Evolutionary conservation across 1,139 yeast genomes (phyloP).

Genomic region (Pneumocystis canis): DNA sequence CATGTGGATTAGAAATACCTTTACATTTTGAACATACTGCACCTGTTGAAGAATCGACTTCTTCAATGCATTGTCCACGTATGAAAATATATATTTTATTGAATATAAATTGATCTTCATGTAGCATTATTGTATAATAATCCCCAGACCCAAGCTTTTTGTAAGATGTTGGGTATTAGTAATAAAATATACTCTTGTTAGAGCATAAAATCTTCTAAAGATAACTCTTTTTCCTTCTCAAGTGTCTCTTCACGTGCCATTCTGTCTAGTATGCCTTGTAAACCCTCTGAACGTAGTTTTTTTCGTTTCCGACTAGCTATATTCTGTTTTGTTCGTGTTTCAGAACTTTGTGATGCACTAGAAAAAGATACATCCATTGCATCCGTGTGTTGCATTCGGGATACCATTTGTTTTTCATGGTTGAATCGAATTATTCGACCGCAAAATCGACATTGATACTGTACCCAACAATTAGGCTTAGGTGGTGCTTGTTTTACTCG

Average conservation of each 20-base stretch:
- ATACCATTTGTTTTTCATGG: neutral
- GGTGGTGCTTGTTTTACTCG: neutral
- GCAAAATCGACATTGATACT: neutral
- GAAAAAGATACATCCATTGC: neutral
- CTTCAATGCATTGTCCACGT: neutral
- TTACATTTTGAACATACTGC: constrained; percentile 17
- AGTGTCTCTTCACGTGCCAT: neutral
- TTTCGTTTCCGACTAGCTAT: neutral
- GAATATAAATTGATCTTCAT: neutral
- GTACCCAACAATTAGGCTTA: neutral
- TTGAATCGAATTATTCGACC: neutral
- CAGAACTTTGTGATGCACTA: neutral
- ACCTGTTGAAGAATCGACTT: neutral
- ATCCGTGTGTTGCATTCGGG: neutral
- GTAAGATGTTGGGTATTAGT: constrained; percentile 10
- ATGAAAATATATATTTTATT: neutral
- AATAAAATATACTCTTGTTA: neutral
- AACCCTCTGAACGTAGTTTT: neutral
- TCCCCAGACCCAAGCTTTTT: constrained; percentile 15
- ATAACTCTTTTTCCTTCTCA: neutral
- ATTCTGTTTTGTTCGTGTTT: neutral
- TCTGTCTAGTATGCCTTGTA: neutral
- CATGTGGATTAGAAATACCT: constrained; percentile 18
- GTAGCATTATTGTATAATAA: constrained; percentile 12
- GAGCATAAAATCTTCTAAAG: neutral